These are phyloP conservation scores for Acacia confusa DNA, from an alignment of 306 rosid genomes.

Conservation along the genomic window DNA sequence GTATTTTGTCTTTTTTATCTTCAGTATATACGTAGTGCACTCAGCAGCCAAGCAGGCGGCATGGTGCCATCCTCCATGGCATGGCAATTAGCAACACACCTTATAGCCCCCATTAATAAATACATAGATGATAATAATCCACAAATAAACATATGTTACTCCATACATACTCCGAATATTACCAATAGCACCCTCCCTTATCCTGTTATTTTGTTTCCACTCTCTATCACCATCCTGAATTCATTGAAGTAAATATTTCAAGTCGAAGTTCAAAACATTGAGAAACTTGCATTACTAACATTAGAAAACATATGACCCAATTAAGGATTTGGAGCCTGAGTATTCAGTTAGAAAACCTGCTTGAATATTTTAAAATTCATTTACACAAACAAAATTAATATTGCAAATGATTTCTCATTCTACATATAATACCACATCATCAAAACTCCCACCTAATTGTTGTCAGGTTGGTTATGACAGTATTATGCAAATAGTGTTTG, in stretches of 20 bases:
- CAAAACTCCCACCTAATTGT: conserved; percentile 14
- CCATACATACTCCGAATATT: not conserved
- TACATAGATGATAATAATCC: not conserved
- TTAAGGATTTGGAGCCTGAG: not conserved
- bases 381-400: not conserved
- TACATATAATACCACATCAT: conserved; percentile 20
- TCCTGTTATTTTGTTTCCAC: not conserved
- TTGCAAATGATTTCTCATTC: not conserved
- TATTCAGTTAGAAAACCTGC: not conserved
- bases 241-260: not conserved
- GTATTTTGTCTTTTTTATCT: not conserved
- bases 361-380: not conserved
- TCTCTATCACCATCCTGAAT: not conserved
- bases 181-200: not conserved
- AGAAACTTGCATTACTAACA: not conserved
- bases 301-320: not conserved
- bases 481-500: not conserved
- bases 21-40: not conserved
- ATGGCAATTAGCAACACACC: not conserved
- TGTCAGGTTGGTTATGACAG: not conserved
- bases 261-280: not conserved
- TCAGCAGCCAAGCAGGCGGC: not conserved
- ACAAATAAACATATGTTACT: not conserved
- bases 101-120: not conserved
- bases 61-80: not conserved